A percentile compares a stretch with the other conserved stretches of the same genome.
These are phyloP conservation scores for Dacryopinax primogenitus DNA, from an alignment of 768 basidiomycete species.

Conservation along the genomic window DNA sequence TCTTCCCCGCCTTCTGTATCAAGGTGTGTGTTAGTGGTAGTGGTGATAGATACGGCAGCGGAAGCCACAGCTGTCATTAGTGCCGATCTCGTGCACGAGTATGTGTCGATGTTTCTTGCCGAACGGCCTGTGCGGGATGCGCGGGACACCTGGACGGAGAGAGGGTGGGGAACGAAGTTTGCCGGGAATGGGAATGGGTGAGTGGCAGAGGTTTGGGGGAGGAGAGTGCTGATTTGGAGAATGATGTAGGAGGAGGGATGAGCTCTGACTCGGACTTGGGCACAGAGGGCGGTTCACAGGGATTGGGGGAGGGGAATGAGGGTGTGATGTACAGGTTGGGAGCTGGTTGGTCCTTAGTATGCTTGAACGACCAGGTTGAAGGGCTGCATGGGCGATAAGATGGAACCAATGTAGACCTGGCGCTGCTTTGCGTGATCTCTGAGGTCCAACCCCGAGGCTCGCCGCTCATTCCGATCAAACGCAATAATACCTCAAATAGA, in stretches of 20 bases:
- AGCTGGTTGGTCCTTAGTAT: no score
- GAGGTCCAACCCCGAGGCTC: no score
- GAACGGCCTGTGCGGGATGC: constrained; percentile 26
- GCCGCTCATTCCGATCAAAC: no score
- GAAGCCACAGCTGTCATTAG: constrained; percentile 58
- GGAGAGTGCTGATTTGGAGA: neutral
- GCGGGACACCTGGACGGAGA: neutral
- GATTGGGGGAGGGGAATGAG: no score
- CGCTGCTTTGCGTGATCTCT: no score
- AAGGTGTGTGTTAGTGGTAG: constrained; percentile 4
- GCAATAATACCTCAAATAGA: no score
- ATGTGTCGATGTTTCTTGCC: constrained; percentile 44
- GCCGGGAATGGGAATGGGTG: neutral
- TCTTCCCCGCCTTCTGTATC: neutral
- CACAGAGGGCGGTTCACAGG: no score
- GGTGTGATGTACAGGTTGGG: no score
- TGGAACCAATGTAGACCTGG: no score
- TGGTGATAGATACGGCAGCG: constrained; percentile 31
- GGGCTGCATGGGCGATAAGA: no score
- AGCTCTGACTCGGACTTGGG: neutral
- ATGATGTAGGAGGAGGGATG: neutral
- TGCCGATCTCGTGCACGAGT: constrained; percentile 56
- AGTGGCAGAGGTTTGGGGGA: neutral
- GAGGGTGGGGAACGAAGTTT: neutral
- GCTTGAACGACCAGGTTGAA: no score